Base-by-base conservation (phyloP, 192 early-diverging fungal species). In the Backusella tuberculispora region DNA sequence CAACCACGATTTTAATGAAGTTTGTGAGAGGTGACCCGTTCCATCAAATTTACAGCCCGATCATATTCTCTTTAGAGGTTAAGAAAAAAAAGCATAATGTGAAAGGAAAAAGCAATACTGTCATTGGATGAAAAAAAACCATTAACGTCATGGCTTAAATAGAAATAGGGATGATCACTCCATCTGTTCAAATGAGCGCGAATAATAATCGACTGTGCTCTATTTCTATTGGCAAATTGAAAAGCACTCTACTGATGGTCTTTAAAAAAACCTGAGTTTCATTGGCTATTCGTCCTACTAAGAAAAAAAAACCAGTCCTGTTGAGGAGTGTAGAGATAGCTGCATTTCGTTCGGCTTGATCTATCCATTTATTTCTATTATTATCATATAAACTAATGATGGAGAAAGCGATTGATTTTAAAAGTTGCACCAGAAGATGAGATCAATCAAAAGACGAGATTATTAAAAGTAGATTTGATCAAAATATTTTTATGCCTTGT, bases 11-110 rank as follows among this genome's bases (percentile, higher is more conserved):
- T 67, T 47, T 45, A 69, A 69, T 47, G 44, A 69, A 69, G 66
- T 46, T 47, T 69, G 68, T 69, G 68, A 40, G 43, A 69, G 68
- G 68, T 69, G 38, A 69, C 68, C 68, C 68, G 43, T 44, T 37
- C 45, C 68, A 69, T 17, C 19, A 12, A 38, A 41, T 67, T 67
- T 21, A 67, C n/a, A 21, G n/a, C 42, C 66, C 66, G 66, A 38
- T n/a, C n/a, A 19, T 50, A 50, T 43, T 43, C 4, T 43, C 42
- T 12, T 68, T 24, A 4, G 24, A 45, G 45, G 12, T 69, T 26
- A 46, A n/a, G n/a, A 8, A 42, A 26, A 26, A 14, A 21, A 44
- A 4, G 7, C 40, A 67, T 9, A 43, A 0, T 67, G 34, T 44
- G 34, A 66, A n/a, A 66, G 26, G 65, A 40, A 40, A 42, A 19